Base-by-base conservation (phyloP, 2,329 filamentous ascomycete genomes). In the Pezicula carpinea region DNA sequence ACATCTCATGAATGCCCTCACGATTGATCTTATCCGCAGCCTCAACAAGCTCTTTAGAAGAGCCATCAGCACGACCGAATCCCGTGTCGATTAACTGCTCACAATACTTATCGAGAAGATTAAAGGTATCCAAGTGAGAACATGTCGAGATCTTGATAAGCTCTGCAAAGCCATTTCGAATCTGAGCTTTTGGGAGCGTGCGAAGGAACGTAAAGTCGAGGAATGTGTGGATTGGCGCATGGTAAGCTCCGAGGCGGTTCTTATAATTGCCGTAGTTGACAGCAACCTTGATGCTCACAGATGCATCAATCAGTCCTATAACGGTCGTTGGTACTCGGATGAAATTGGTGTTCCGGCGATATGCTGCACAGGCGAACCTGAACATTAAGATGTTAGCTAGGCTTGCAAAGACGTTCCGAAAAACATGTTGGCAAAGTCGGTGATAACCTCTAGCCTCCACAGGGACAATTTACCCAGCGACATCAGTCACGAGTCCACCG, bases 191-290 rank as follows among this genome's bases (percentile, higher is more conserved):
- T 0, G 84, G 83, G 0, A 88, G 69, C 1, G 80, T 85, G 39
- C 79, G 78, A n/a, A 87, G 69, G 66, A 88, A 88, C 14, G 74
- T 77, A 62, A 87, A 88, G 64, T 88, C 84, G 39, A 88, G 75
- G 69, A 88, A 87, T 1, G 84, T 88, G 60, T 85, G 80, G 40
- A 80, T 73, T 0, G 85, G 84, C 0, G 84, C 83, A 59, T 88
- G 84, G 62, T 88, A 88, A 4, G 83, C 84, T 22, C 83, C 83
- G 0, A 88, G 75, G 11, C 83, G 74, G 67, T 88, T 88, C 73
- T 88, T 88, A 72, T 87, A 85, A 63, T 82, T 80, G 62, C 82
- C 83, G 58, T 87, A 87, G 69, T 88, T 88, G 58, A 88, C 83
- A 11, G 82, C 85, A n/a, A 88, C 84, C 62, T 88, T 87, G 71